These are phyloP conservation scores for Fusarium sambucinum DNA, from an alignment of 2,329 filamentous ascomycete genomes.

Conservation along the genomic window DNA sequence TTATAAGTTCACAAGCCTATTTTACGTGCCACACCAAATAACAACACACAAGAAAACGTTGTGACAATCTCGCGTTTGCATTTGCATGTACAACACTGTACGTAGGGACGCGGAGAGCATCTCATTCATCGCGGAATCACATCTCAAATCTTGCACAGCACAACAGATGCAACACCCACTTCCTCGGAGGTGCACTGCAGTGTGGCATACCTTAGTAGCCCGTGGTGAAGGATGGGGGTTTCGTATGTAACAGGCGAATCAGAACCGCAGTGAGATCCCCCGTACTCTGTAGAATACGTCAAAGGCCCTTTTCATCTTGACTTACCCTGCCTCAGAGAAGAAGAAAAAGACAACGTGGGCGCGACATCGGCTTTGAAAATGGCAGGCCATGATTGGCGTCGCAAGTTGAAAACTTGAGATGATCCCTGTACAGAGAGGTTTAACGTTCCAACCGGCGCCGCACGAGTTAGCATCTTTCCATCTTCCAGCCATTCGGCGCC, in stretches of 20 bases:
- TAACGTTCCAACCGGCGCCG: slow-evolving; percentile 48
- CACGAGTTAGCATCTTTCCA: slow-evolving; percentile 43
- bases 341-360: slow-evolving; percentile 35
- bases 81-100: slow-evolving; percentile 14
- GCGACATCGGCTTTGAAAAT: slow-evolving; percentile 55
- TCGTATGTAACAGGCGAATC: slow-evolving; percentile 39
- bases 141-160: slow-evolving; percentile 40
- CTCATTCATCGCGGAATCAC: slow-evolving; percentile 24
- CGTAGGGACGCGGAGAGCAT: slow-evolving; percentile 23
- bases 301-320: slow-evolving; percentile 30
- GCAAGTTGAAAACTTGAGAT: slow-evolving; percentile 36
- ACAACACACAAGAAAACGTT: slow-evolving; percentile 17
- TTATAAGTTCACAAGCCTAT: slow-evolving; percentile 3
- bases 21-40: slow-evolving; percentile 13
- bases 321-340: neutral
- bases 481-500: slow-evolving; percentile 44
- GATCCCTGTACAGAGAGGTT: slow-evolving; percentile 44
- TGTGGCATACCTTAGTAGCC: neutral
- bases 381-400: slow-evolving; percentile 50
- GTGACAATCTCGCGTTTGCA: slow-evolving; percentile 19
- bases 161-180: slow-evolving; percentile 38
- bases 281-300: slow-evolving; percentile 47
- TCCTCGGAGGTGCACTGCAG: slow-evolving; percentile 33
- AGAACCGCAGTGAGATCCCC: slow-evolving; percentile 39
- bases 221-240: slow-evolving; percentile 33